Evolutionary conservation across 2,329 filamentous ascomycete species (phyloP).

Genomic region (Orbilia ellipsospora): DNA sequence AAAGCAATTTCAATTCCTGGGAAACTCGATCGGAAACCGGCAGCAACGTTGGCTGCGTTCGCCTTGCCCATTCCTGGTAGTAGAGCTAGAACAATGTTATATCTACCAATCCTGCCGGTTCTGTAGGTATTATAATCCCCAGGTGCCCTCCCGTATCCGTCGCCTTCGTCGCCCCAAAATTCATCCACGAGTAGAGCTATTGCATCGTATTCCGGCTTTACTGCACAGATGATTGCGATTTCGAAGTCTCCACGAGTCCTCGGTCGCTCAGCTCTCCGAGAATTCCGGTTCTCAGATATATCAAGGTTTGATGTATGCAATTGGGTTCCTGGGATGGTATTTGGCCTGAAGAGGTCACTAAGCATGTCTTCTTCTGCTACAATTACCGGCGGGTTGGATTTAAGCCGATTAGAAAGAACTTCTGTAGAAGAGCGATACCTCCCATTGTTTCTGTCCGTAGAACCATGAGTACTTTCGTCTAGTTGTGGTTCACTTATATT

Average conservation of each 20-base stretch:
- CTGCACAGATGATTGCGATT: conserved; percentile 62
- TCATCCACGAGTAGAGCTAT: conserved; percentile 60
- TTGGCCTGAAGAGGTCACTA: too few relatives aligned
- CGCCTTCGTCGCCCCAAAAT: conserved; percentile 57
- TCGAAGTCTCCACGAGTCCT: conserved; percentile 60
- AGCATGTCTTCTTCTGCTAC: too few relatives aligned
- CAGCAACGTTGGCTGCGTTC: conserved; percentile 58
- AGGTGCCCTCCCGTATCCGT: conserved; percentile 22
- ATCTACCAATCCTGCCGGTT: conserved; percentile 60
- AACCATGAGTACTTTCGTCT: not conserved
- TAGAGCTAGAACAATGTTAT: conserved; percentile 62
- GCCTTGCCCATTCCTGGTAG: conserved; percentile 60
- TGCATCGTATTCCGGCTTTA: conserved; percentile 61
- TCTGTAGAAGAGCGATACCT: too few relatives aligned
- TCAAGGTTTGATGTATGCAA: not conserved
- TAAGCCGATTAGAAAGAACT: too few relatives aligned
- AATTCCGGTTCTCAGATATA: too few relatives aligned
- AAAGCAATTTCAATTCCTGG: conserved; percentile 60
- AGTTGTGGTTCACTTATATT: too few relatives aligned
- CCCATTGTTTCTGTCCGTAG: too few relatives aligned
- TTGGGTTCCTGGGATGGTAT: not conserved
- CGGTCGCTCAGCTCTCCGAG: too few relatives aligned
- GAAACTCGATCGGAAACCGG: conserved; percentile 60
- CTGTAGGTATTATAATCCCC: conserved; percentile 60
- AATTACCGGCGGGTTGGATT: too few relatives aligned